Evolutionary conservation across 768 basidiomycete species (phyloP).

Genomic region (Cystofilobasidium ferigula): DNA sequence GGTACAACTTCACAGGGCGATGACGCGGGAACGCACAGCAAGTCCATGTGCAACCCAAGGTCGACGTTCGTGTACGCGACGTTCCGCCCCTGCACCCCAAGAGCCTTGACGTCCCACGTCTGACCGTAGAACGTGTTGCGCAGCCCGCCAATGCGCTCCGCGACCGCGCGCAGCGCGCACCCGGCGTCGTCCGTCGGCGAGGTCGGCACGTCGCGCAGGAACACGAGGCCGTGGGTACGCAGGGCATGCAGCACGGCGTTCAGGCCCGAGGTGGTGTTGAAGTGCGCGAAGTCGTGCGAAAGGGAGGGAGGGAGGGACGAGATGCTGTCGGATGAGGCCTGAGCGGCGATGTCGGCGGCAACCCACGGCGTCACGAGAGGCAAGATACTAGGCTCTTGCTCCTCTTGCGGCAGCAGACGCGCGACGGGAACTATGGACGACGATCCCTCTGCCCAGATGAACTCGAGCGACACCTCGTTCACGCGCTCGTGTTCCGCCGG

Average conservation of each 20-base stretch:
- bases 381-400: not conserved
- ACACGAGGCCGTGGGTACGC: conserved; percentile 57
- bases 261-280: conserved; percentile 44
- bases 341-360: not conserved
- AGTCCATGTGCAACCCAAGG: conserved; percentile 82
- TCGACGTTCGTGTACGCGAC: conserved; percentile 90
- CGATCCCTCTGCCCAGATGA: conserved; percentile 1
- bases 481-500: not conserved
- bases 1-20: too few relatives aligned
- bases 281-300: conserved; percentile 48
- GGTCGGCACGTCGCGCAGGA: conserved; percentile 61
- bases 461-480: not conserved
- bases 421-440: not conserved
- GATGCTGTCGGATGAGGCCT: not conserved
- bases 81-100: conserved; percentile 58
- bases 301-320: conserved; percentile 40
- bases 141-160: conserved; percentile 59
- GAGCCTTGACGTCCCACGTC: conserved; percentile 74
- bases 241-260: conserved; percentile 58
- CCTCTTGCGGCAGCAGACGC: not conserved
- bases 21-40: conserved; percentile 51
- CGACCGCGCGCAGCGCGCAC: conserved; percentile 61
- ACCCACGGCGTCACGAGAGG: not conserved
- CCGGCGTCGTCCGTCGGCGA: conserved; percentile 48
- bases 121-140: conserved; percentile 80